Base-by-base conservation (phyloP, 768 basidiomycete genomes). In the Auriscalpium vulgare region DNA sequence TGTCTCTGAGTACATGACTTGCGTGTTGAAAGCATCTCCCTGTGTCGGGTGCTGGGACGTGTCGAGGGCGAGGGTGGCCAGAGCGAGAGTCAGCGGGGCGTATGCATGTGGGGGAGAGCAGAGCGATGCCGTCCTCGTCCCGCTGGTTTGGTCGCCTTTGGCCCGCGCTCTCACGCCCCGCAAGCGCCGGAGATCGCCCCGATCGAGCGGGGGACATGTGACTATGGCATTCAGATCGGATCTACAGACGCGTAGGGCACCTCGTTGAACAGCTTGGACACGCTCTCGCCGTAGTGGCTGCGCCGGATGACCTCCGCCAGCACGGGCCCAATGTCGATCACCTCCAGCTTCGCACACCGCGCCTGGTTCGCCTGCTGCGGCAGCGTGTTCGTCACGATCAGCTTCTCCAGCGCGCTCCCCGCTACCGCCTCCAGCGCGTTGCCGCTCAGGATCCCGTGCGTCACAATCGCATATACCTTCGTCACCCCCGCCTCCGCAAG, bases 301-400 rank as follows among this genome's bases (percentile, higher is more conserved):
- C 95, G 80, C 63, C 95, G 77, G 58, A 98, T 95, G 60, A 94
- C 91, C 79, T 98, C 95, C 43, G 93, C 97, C 48, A 99, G 82
- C 62, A 97, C 93, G 17, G 87, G 85, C 23, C 92, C 91, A 62
- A 99, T 86, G 74, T 98, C 95, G 63, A 99, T 86, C 53, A 94
- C 91, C 73, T 94, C 91, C 45, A 99, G 82, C 73, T 92, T 91
- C 45, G 71, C 70, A 71, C 90, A 91, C 53, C 67, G 70, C 40
- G 74, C 79, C 69, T 84, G 79, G 72, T 95, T 91, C 64, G 75
- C 84, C 51, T 78, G 67, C 71, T 98, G 97, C 53, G 97, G 97
- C 43, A 98, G 82, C 70, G 95, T 97, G 75, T 99, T 99, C 66
- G 97, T 98, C 66, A 99, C 95, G 56, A 98, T 92, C 68, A 99